phyloP scores from a whole-genome alignment of 306 rosid species.

The Vigna unguiculata region DNA sequence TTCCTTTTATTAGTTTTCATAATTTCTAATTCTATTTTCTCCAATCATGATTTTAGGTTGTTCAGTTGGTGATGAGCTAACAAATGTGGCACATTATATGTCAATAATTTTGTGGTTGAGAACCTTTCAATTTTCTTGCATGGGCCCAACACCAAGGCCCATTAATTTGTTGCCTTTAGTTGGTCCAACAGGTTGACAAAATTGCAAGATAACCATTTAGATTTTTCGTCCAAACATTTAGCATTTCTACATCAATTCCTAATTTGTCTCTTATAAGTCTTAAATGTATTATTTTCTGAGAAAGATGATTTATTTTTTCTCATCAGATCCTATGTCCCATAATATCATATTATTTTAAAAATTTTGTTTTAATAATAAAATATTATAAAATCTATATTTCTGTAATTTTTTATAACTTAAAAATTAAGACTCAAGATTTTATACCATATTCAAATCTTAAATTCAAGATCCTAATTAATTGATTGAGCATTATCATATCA shows the following conservation, averaged over 20 bases:
- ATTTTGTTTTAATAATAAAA: too few relatives aligned
- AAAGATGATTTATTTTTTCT: too few relatives aligned
- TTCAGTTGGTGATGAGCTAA: constrained; percentile 19
- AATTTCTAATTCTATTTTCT: neutral
- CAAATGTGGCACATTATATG: constrained; percentile 25
- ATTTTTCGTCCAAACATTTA: neutral
- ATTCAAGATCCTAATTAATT: too few relatives aligned
- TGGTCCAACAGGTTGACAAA: neutral
- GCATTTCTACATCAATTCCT: neutral
- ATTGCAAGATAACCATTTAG: neutral
- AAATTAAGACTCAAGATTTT: too few relatives aligned
- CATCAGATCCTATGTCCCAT: too few relatives aligned
- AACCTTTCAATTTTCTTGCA: neutral
- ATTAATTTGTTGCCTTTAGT: neutral
- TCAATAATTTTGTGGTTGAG: neutral
- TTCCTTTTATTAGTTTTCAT: neutral
- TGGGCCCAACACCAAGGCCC: neutral
- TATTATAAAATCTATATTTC: too few relatives aligned
- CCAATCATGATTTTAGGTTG: neutral
- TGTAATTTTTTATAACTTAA: too few relatives aligned
- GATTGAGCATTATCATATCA: too few relatives aligned
- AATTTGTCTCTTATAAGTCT: too few relatives aligned
- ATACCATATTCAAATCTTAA: too few relatives aligned
- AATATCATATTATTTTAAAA: too few relatives aligned
- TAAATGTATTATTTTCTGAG: too few relatives aligned